phyloP scores from a whole-genome alignment of 306 rosid genomes.

The Prunus fruticosa region DNA sequence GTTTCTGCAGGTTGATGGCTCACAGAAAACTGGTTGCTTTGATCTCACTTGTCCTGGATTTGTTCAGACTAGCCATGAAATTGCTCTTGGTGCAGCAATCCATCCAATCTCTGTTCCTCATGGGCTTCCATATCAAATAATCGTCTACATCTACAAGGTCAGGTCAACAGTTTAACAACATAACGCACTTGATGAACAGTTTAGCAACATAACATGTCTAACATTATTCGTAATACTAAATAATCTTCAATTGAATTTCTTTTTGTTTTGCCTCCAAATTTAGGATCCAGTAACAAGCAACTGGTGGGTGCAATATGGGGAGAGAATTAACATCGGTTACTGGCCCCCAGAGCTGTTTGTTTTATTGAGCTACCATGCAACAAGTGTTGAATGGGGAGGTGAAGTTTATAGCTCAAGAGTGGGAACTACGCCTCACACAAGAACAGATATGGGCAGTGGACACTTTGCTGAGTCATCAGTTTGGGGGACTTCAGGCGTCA shows the following conservation, averaged over 20 bases:
- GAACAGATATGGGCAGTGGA: constrained; percentile 62
- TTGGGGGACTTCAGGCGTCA: constrained; percentile 2
- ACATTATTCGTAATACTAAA: no score
- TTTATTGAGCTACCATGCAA: constrained; percentile 32
- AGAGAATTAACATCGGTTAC: constrained; percentile 48
- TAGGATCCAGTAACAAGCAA: constrained; percentile 51
- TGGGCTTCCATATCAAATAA: constrained; percentile 32
- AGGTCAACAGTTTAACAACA: background rate
- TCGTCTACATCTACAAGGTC: constrained; percentile 25
- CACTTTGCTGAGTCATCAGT: constrained; percentile 15
- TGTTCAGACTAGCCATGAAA: constrained; percentile 27
- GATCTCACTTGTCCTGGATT: constrained; percentile 38
- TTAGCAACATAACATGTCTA: background rate
- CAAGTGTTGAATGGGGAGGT: constrained; percentile 75
- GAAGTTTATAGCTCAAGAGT: constrained; percentile 57
- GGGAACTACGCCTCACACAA: constrained; percentile 50
- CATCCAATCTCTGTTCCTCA: constrained; percentile 20
- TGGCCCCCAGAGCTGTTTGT: constrained; percentile 59
- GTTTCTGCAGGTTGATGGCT: constrained; percentile 20
- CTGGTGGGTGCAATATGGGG: constrained; percentile 74
- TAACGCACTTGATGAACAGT: background rate
- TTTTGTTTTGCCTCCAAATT: background rate
- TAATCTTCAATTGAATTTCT: no score
- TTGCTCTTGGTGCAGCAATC: constrained; percentile 37
- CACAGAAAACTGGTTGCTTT: constrained; percentile 33